Conservation (phyloP, 1,139 yeast species). For the Yamadazyma triangularis region DNA sequence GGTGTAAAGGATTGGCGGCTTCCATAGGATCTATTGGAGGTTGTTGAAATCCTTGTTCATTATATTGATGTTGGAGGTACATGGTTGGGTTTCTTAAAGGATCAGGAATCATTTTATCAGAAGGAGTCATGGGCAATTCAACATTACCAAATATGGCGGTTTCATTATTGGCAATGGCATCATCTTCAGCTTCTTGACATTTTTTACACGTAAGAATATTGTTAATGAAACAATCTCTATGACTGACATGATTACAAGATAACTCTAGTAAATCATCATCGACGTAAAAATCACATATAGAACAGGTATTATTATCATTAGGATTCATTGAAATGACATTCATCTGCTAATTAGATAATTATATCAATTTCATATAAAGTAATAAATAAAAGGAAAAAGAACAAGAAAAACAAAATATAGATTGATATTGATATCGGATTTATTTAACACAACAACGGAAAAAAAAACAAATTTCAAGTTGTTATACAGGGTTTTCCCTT, state of each 20-base stretch:
- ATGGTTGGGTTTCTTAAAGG: constrained; percentile 14
- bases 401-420: too few species aligned
- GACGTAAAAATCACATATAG: constrained; percentile 26
- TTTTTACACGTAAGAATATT: constrained; percentile 15
- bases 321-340: too few species aligned
- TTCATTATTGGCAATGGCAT: constrained; percentile 4
- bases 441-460: too few species aligned
- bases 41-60: background rate
- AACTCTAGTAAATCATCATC: constrained; percentile 24
- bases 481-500: too few species aligned
- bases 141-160: constrained; percentile 12
- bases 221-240: constrained; percentile 23
- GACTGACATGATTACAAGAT: constrained; percentile 26
- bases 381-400: too few species aligned
- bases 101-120: constrained; percentile 23
- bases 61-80: background rate
- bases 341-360: too few species aligned
- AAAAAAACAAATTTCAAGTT: too few species aligned
- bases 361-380: too few species aligned
- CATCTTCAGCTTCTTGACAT: constrained; percentile 8
- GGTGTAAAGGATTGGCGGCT: background rate
- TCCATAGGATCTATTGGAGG: too few species aligned
- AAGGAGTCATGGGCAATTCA: constrained; percentile 20
- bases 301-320: constrained; percentile 13
- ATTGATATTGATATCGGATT: too few species aligned